A percentile compares a stretch with the other conserved stretches of the same genome.
phyloP scores from a whole-genome alignment of 148 eudicot genomes.

The Heliosperma pusillum region DNA sequence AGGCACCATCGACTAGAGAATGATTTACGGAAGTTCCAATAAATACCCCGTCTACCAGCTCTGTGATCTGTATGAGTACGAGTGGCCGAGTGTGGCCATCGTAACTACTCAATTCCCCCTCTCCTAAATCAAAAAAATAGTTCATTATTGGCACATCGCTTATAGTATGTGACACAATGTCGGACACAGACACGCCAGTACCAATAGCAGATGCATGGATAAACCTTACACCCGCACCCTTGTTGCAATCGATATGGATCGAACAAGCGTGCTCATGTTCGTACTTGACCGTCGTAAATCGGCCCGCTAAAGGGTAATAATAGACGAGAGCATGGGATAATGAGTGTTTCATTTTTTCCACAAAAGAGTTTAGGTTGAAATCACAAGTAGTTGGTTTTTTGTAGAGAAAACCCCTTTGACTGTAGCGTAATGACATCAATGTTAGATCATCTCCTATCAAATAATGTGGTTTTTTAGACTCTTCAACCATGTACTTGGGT shows the following conservation, averaged over 20 bases:
- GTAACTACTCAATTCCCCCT: conserved; percentile 24
- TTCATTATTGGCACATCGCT: conserved; percentile 7
- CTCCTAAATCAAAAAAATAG: conserved; percentile 27
- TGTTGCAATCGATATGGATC: conserved; percentile 25
- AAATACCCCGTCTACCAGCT: conserved; percentile 9
- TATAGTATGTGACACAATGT: conserved; percentile 3
- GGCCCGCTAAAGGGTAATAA: conserved; percentile 19
- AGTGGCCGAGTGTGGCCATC: no score
- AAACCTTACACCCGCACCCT: conserved; percentile 42
- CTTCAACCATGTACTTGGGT: conserved; percentile 8
- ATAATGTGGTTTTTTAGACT: not conserved
- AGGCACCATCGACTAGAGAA: conserved; percentile 4
- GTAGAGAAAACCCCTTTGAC: conserved; percentile 16
- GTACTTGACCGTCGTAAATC: not conserved
- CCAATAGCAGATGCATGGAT: conserved; percentile 32
- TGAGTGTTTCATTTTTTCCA: conserved; percentile 16
- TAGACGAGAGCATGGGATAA: conserved; percentile 7
- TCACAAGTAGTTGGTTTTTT: not conserved
- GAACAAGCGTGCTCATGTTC: not conserved
- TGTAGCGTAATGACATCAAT: conserved; percentile 3
- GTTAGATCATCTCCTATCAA: not conserved
- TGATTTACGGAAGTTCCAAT: conserved; percentile 7
- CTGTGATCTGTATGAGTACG: no score
- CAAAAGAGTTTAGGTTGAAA: not conserved
- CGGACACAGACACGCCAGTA: conserved; percentile 11